These are phyloP conservation scores for Starmera caribaea DNA, from an alignment of 805 yeast species.

Conservation along the genomic window DNA sequence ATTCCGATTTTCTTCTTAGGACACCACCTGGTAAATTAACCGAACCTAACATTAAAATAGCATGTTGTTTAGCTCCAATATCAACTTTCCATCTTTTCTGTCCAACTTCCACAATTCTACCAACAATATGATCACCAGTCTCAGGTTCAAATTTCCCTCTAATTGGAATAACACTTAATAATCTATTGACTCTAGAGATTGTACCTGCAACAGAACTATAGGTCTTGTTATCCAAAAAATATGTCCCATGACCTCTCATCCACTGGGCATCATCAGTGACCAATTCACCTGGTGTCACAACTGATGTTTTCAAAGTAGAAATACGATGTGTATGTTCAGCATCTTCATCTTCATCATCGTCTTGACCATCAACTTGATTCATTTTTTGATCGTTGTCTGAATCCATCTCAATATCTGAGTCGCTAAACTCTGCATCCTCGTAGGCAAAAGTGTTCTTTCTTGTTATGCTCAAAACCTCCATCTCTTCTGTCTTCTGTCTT, in stretches of 20 bases:
- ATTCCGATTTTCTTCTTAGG: conserved; percentile 84
- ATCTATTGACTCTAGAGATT: conserved; percentile 74
- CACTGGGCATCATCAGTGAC: conserved; percentile 93
- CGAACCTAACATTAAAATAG: conserved; percentile 86
- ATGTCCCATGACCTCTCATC: conserved; percentile 99
- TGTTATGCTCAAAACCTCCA: background rate
- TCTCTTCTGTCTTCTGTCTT: background rate
- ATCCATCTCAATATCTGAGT: conserved; percentile 15
- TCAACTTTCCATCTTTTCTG: conserved; percentile 95
- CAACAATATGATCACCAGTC: conserved; percentile 93
- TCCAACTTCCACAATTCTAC: conserved; percentile 90
- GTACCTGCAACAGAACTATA: conserved; percentile 91
- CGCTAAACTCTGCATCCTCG: conserved; percentile 5
- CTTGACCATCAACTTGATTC: conserved; percentile 21
- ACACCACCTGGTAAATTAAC: conserved; percentile 98
- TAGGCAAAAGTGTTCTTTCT: conserved; percentile 3
- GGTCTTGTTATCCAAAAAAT: conserved; percentile 62
- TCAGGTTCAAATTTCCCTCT: conserved; percentile 87
- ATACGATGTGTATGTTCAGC: conserved; percentile 1
- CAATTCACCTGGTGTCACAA: conserved; percentile 93
- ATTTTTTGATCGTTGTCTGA: conserved; percentile 27
- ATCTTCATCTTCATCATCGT: conserved; percentile 20
- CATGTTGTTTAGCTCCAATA: conserved; percentile 91
- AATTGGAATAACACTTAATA: conserved; percentile 77
- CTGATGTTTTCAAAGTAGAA: conserved; percentile 20